These are phyloP conservation scores for Solanum boliviense DNA, from an alignment of 257 asterid species.

Conservation along the genomic window DNA sequence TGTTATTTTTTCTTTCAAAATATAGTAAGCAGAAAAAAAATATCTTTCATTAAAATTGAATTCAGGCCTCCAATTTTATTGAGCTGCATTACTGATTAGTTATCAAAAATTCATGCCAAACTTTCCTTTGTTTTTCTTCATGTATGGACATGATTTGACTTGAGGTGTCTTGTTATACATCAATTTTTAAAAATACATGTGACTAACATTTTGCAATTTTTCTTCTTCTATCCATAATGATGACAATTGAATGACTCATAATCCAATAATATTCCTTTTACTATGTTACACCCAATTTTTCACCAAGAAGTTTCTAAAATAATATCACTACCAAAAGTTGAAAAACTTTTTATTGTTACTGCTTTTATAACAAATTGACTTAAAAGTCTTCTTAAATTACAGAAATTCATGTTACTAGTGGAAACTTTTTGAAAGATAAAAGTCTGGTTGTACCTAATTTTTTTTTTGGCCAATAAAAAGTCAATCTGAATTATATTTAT, in stretches of 20 bases:
- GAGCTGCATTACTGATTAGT: accelerated
- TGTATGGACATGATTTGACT: background rate
- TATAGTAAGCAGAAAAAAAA: too few species aligned
- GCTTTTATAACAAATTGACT: background rate
- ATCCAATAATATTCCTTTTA: background rate
- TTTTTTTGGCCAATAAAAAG: background rate
- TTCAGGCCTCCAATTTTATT: background rate
- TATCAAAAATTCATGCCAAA: background rate
- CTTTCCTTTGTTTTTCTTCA: slow-evolving; percentile 10
- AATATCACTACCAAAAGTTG: background rate
- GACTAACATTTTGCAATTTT: background rate
- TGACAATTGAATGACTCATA: background rate
- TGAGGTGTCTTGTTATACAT: background rate
- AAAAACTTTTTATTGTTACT: background rate
- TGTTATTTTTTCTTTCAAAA: too few species aligned
- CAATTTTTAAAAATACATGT: background rate
- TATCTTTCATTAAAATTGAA: too few species aligned
- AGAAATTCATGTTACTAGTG: background rate
- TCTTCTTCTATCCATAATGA: background rate
- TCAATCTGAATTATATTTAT: background rate
- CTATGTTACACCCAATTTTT: background rate
- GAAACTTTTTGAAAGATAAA: background rate
- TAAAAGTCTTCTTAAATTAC: background rate
- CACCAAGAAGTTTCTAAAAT: background rate
- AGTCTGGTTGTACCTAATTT: background rate